Evolutionary conservation across 2,329 filamentous ascomycete genomes (phyloP).

Genomic region (Alternaria hordeiaustralica): DNA sequence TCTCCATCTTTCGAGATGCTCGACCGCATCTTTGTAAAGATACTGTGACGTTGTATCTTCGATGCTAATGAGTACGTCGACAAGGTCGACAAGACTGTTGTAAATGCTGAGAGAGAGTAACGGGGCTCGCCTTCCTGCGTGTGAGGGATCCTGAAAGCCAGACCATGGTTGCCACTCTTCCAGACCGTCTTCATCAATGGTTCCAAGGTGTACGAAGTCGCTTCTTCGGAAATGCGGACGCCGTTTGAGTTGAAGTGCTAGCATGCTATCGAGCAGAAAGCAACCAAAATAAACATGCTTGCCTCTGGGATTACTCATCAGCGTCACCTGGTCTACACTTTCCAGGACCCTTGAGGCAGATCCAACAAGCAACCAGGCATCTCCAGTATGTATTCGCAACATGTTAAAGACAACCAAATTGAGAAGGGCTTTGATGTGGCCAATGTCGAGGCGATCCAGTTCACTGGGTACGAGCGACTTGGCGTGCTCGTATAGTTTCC

Average conservation of each 20-base stretch:
- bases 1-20: slow-evolving; percentile 49
- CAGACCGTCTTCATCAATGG: slow-evolving; percentile 68
- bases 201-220: slow-evolving; percentile 56
- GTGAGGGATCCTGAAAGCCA: slow-evolving; percentile 50
- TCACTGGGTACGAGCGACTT: slow-evolving; percentile 41
- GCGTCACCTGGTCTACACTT: slow-evolving; percentile 47
- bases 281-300: slow-evolving; percentile 62
- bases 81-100: slow-evolving; percentile 54
- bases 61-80: slow-evolving; percentile 30
- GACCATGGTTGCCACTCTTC: slow-evolving; percentile 80
- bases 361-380: slow-evolving; percentile 70
- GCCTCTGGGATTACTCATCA: slow-evolving; percentile 37
- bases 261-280: slow-evolving; percentile 66
- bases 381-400: slow-evolving; percentile 61
- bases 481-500: slow-evolving; percentile 35
- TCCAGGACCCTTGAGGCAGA: slow-evolving; percentile 65
- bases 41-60: not conserved
- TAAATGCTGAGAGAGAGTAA: slow-evolving; percentile 60
- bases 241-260: slow-evolving; percentile 60
- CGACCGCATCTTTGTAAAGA: slow-evolving; percentile 31
- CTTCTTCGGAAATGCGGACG: slow-evolving; percentile 58
- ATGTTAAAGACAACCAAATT: slow-evolving; percentile 68
- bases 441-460: slow-evolving; percentile 42
- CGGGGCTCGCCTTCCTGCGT: slow-evolving; percentile 31
- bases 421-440: slow-evolving; percentile 53